Evolutionary conservation across 106 monocot species (phyloP), one percentile per base, ranked within the genome.

Genomic region (Cymbidium sinense): DNA sequence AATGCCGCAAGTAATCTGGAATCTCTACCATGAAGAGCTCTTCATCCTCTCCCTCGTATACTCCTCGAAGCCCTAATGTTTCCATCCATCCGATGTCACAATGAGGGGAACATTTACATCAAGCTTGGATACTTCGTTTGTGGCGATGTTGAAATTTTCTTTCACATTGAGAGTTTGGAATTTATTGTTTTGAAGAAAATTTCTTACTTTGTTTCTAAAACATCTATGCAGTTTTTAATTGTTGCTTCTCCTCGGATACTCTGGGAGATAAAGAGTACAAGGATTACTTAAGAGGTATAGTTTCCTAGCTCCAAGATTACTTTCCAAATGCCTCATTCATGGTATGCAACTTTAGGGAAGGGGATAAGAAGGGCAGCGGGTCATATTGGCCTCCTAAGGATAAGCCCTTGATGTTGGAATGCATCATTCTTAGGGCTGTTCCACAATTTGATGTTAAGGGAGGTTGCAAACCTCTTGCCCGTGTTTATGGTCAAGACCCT

Each of bases 251-350:
- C 0, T 80, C 90, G 0, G 88, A 92, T 25, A 75, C 52, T 34
- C 31, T 95, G 74, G 78, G 79, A 77, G 92, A 92, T 64, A 69
- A 88, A 78, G 88, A 88, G 77, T 95, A 89, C 83, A 84, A 81
- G 86, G 82, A 77, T n/a, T 95, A 99, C 79, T 79, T 92, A 19
- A 78, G 81, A 41, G 70, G 77, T 81, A 92, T 99, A 78, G 87
- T 95, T 37, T 64, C 81, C 2, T 86, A 99, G 54, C 75, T 99
- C 18, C 89, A 95, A 71, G 89, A 87, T 78, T 83, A 90, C 39
- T 91, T 87, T 58, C 94, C 94, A 0, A 86, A 90, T 62, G 91
- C 90, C 10, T 91, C 96, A 17, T 91, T 94, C 86, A 91, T 94
- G 96, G 94, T 98, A 4, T 94, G 84, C 74, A 94, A 91, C 76